phyloP scores from a whole-genome alignment of 2,329 filamentous ascomycete genomes.

The Pseudomassariella vexata region DNA sequence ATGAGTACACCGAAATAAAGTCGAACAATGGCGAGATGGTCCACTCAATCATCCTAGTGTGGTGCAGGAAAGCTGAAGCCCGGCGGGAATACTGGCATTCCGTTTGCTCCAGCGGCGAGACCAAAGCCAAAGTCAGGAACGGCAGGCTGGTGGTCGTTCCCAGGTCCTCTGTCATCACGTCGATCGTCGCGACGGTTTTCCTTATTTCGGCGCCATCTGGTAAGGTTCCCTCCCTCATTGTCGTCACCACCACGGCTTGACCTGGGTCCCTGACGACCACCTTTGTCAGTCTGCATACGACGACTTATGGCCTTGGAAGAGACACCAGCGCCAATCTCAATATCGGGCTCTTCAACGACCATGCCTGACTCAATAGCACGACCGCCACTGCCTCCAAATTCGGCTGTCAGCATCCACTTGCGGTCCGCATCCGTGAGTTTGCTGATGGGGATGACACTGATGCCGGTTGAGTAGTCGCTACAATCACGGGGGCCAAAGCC shows the following conservation, averaged over 20 bases:
- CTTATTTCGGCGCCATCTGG: constrained; percentile 22
- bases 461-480: constrained; percentile 87
- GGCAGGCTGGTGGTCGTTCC: constrained; percentile 20
- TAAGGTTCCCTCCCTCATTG: constrained; percentile 20
- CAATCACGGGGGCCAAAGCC: constrained; percentile 96
- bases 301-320: constrained; percentile 82
- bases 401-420: constrained; percentile 94
- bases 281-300: constrained; percentile 64
- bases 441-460: constrained; percentile 89
- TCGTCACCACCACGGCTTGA: constrained; percentile 40
- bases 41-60: no score
- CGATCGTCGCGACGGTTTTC: constrained; percentile 13
- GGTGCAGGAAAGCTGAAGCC: constrained; percentile 35
- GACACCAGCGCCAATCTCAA: constrained; percentile 95
- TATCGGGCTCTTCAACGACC: constrained; percentile 94
- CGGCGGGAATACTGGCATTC: constrained; percentile 44
- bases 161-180: constrained; percentile 15
- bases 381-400: constrained; percentile 89
- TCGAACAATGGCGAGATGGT: no score
- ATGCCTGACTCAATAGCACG: constrained; percentile 73
- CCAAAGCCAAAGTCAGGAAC: constrained; percentile 36
- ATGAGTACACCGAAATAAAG: no score
- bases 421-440: constrained; percentile 92
- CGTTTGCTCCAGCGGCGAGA: constrained; percentile 37
- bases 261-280: constrained; percentile 59